Evolutionary conservation across 306 rosid species (phyloP), one percentile per base, ranked within the genome.

Genomic region (Casuarina equisetifolia): DNA sequence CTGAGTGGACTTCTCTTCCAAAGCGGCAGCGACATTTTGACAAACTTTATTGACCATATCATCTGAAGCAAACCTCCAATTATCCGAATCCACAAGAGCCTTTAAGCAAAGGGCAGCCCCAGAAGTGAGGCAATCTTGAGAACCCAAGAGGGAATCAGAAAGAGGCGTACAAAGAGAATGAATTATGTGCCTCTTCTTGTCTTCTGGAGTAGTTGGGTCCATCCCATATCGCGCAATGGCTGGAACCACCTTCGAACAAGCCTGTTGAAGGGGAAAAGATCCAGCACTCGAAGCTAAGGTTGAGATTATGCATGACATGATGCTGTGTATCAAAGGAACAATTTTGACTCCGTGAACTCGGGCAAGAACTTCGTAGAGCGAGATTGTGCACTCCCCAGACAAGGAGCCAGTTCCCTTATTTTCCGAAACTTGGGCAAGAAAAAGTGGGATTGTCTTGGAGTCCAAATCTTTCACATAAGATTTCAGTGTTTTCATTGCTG

Each of bases 371-470:
- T 95, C 97, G 32, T 89, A 95, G 1, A 95, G 86, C 0, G 97
- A 95, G 77, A 90, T 88, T 0, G 92, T 89, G 85, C 92, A 92
- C 53, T 92, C 97, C 48, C 90, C 96, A 0, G 96, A 88, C 45
- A 90, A 75, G 43, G 93, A 76, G 52, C 97, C 92, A 0, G 85
- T 83, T 76, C 90, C 97, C 76, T 91, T 92, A 35, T 91, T 87
- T 80, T 91, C 93, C n/a, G 92, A 95, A 86, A 95, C 97, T 84
- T 95, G 97, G 16, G 91, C 97, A 48, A 92, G 93, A 85, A 95
- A 95, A 49, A 83, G 74, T 1, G 92, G 97, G 51, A 95, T 95
- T 58, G 96, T 83, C 89, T 84, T 88, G 57, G 81, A 82, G 49
- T 95, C 98, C 75, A 95, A 75, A 57, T 89, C 97, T 79, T 91